Evolutionary conservation across 345 rosid species (phyloP).

Genomic region (Sisymbrium altissimum): DNA sequence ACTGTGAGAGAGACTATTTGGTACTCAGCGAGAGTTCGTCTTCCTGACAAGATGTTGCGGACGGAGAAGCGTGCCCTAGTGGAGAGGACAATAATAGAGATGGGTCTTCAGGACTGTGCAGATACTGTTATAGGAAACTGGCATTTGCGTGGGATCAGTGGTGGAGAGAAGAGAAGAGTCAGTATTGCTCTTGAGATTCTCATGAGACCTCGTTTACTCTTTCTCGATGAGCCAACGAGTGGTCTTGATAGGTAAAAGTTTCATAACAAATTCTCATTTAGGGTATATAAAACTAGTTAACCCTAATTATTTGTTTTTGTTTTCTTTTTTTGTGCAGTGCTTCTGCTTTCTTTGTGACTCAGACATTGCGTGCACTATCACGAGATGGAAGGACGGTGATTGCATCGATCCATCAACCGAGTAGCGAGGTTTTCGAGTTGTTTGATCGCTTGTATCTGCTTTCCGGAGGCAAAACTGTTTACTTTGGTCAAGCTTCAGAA

Average conservation of each 20-base stretch:
- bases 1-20: conserved; percentile 90
- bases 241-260: conserved; percentile 85
- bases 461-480: conserved; percentile 89
- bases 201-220: conserved; percentile 89
- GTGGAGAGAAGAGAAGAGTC: conserved; percentile 90
- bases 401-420: conserved; percentile 95
- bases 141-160: conserved; percentile 93
- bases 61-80: conserved; percentile 75
- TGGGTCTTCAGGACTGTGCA: conserved; percentile 97
- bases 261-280: neutral
- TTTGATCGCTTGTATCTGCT: conserved; percentile 84
- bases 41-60: conserved; percentile 85
- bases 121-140: conserved; percentile 93
- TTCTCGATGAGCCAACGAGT: conserved; percentile 95
- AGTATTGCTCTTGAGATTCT: conserved; percentile 95
- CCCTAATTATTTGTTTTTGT: neutral
- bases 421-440: conserved; percentile 91
- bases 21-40: conserved; percentile 83
- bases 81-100: conserved; percentile 82
- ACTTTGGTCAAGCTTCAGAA: conserved; percentile 79
- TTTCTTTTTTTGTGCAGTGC: conserved; percentile 51
- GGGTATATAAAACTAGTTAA: neutral
- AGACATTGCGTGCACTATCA: conserved; percentile 75
- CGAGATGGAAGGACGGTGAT: conserved; percentile 95
- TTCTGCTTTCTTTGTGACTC: conserved; percentile 94